phyloP scores from a whole-genome alignment of 176 grass and related monocot genomes.

The Ananas comosus region DNA sequence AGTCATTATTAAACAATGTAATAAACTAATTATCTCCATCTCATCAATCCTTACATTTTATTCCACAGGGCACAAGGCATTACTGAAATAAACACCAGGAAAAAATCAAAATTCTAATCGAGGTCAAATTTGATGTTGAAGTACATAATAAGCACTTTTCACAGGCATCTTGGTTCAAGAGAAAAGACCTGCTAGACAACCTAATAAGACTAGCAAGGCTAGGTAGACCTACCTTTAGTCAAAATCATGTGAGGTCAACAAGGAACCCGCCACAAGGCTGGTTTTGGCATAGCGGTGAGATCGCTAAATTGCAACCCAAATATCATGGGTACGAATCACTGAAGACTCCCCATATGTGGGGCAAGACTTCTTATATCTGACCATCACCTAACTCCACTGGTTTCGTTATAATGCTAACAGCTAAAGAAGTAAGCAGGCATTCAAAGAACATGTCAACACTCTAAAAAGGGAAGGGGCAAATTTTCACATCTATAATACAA shows the following conservation, averaged over 20 bases:
- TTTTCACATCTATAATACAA: neutral
- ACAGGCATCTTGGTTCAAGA: neutral
- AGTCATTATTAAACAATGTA: neutral
- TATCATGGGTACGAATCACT: too few species aligned
- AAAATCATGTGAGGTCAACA: neutral
- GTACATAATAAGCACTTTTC: neutral
- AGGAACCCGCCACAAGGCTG: neutral
- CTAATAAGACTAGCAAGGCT: neutral
- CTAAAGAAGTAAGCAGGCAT: too few species aligned
- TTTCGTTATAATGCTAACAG: too few species aligned
- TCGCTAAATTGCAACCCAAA: too few species aligned
- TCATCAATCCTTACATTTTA: neutral
- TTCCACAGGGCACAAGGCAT: neutral
- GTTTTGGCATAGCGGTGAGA: too few species aligned
- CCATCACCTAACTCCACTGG: too few species aligned
- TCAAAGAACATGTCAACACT: neutral
- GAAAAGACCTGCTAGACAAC: neutral
- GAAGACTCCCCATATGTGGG: too few species aligned
- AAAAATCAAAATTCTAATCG: neutral
- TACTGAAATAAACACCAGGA: neutral
- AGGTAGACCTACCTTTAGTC: neutral
- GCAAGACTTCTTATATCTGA: too few species aligned
- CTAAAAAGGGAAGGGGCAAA: neutral
- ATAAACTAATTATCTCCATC: neutral
- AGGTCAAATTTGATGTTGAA: neutral